Percentiles rank a stretch among this genome's conserved stretches.
These are phyloP conservation scores for Fraxinus anomala DNA, from an alignment of 257 asterid genomes.

Conservation along the genomic window DNA sequence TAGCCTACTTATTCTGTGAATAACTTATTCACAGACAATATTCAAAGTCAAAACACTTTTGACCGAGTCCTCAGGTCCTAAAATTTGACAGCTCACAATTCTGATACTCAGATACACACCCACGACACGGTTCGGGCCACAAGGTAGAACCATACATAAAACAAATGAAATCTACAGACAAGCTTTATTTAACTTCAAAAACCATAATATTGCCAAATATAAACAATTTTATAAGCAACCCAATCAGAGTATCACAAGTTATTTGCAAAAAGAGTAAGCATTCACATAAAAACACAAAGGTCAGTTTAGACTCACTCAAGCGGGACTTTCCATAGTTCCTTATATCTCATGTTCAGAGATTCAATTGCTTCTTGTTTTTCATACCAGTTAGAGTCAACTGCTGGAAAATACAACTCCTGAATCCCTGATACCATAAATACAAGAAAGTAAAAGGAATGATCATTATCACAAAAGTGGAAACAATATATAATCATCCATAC, in stretches of 20 bases:
- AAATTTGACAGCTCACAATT: background rate
- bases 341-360: constrained; percentile 69
- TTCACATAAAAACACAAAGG: constrained; percentile 20
- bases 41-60: background rate
- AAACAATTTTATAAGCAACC: constrained; percentile 8
- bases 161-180: constrained; percentile 1
- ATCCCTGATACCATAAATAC: constrained; percentile 43
- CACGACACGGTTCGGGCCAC: background rate
- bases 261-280: constrained; percentile 21
- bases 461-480: constrained; percentile 24
- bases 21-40: background rate
- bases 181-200: constrained; percentile 11
- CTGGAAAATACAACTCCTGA: constrained; percentile 59
- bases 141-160: background rate
- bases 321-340: constrained; percentile 59
- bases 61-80: background rate
- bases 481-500: constrained; percentile 26
- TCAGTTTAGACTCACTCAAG: constrained; percentile 62
- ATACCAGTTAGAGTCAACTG: constrained; percentile 62
- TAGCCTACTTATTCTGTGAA: background rate
- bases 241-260: background rate
- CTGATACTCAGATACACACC: background rate
- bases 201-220: constrained; percentile 14
- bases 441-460: constrained; percentile 8
- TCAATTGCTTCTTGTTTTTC: constrained; percentile 71